These are phyloP conservation scores for Kodamaea derodonti DNA, from an alignment of 1,139 yeast genomes.

Conservation along the genomic window DNA sequence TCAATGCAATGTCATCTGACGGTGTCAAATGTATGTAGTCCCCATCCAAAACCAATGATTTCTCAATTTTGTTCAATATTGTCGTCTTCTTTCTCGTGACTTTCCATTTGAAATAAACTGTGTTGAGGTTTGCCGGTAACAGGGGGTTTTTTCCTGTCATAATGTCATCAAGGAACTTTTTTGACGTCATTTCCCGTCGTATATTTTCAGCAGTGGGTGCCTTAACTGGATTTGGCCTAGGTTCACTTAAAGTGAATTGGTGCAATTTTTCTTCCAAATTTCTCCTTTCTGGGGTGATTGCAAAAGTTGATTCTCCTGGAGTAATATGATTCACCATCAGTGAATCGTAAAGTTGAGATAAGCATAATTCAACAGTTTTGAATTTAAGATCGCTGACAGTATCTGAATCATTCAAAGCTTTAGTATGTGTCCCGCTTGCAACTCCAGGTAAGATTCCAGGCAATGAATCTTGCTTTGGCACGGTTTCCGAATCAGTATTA, in stretches of 20 bases:
- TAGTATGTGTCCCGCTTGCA: constrained; percentile 7
- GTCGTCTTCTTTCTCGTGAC: constrained; percentile 90
- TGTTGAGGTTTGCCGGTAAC: constrained; percentile 35
- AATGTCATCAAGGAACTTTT: constrained; percentile 35
- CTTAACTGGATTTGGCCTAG: neutral
- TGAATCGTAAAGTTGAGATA: constrained; percentile 3
- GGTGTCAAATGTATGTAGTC: constrained; percentile 90
- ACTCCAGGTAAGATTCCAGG: constrained; percentile 1
- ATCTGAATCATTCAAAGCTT: constrained; percentile 17
- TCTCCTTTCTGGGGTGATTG: constrained; percentile 26
- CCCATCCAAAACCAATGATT: constrained; percentile 86
- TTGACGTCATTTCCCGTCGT: constrained; percentile 13
- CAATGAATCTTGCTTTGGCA: neutral
- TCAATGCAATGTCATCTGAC: constrained; percentile 51
- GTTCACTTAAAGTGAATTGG: constrained; percentile 7
- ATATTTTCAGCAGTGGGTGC: neutral
- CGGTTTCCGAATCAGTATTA: neutral
- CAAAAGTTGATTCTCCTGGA: constrained; percentile 25
- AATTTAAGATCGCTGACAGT: constrained; percentile 17
- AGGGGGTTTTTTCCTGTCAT: constrained; percentile 30
- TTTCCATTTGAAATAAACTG: constrained; percentile 54
- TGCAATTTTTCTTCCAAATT: constrained; percentile 21
- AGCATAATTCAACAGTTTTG: constrained; percentile 5
- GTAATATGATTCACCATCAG: constrained; percentile 18
- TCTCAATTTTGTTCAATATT: constrained; percentile 75